phyloP scores from a whole-genome alignment of 2,329 filamentous ascomycete genomes.

The Claviceps pazoutovae region DNA sequence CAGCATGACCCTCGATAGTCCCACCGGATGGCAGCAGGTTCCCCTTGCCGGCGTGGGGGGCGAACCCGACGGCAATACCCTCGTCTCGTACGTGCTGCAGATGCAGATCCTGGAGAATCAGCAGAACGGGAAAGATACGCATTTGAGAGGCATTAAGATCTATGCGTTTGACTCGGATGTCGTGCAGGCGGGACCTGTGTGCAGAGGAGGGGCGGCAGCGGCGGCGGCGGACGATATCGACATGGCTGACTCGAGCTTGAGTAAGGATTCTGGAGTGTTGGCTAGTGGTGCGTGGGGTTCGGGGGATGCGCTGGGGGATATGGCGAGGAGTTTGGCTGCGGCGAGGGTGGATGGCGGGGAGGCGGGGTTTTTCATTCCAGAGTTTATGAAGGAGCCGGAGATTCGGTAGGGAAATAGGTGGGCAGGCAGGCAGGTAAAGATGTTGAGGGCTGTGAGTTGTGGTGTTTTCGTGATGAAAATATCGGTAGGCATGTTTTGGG shows the following conservation, averaged over 20 bases:
- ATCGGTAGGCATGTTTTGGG: too few relatives aligned
- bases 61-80: conserved; percentile 53
- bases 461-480: too few relatives aligned
- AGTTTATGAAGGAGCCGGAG: conserved; percentile 30
- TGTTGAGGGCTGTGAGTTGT: too few relatives aligned
- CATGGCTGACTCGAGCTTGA: conserved; percentile 10
- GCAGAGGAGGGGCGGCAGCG: not conserved
- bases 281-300: conserved; percentile 1
- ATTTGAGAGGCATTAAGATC: conserved; percentile 83
- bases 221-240: conserved; percentile 17
- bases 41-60: conserved; percentile 42
- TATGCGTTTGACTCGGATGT: conserved; percentile 46
- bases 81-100: conserved; percentile 81
- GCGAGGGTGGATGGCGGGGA: conserved; percentile 20
- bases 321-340: conserved; percentile 15
- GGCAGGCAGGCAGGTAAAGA: too few relatives aligned
- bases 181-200: conserved; percentile 22
- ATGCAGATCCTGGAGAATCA: conserved; percentile 90
- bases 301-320: conserved; percentile 14
- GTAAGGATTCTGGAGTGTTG: conserved; percentile 6
- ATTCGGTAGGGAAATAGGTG: conserved; percentile 16
- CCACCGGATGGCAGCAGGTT: conserved; percentile 83
- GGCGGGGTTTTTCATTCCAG: conserved; percentile 22
- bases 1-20: conserved; percentile 62
- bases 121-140: conserved; percentile 98